Evolutionary conservation across 1,284 basidiomycete genomes (phyloP).

Genomic region (Pascua sp.): DNA sequence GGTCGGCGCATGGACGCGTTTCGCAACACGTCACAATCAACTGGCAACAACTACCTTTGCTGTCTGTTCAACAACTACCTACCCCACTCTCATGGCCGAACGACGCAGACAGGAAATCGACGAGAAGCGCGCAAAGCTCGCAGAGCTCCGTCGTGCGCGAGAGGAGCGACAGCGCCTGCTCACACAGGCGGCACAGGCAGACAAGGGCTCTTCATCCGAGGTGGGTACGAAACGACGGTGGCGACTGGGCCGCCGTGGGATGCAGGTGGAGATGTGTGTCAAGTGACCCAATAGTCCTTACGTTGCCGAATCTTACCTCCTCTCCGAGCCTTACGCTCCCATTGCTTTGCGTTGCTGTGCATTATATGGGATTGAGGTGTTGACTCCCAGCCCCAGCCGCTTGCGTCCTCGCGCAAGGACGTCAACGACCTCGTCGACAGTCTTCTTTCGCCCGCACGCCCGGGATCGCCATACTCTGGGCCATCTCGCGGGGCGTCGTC

Average conservation of each 20-base stretch:
- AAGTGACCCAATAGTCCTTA: too few species aligned
- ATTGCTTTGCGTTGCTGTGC: neutral
- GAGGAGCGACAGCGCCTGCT: conserved; percentile 42
- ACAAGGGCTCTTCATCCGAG: neutral
- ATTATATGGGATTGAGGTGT: neutral
- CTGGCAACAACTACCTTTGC: neutral
- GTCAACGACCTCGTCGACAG: conserved; percentile 66
- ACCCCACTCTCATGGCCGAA: conserved; percentile 37
- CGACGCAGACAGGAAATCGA: conserved; percentile 76
- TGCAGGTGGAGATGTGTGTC: too few species aligned
- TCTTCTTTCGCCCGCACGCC: conserved; percentile 53
- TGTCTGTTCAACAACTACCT: neutral
- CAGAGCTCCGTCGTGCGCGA: conserved; percentile 55
- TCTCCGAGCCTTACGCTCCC: too few species aligned
- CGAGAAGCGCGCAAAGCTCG: conserved; percentile 83
- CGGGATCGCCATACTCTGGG: conserved; percentile 7
- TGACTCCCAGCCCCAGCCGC: conserved; percentile 14
- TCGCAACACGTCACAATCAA: neutral
- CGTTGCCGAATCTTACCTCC: too few species aligned
- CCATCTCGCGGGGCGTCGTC: neutral
- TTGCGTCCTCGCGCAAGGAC: conserved; percentile 51
- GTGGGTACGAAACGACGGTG: neutral
- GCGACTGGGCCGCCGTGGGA: too few species aligned
- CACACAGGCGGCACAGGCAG: conserved; percentile 23
- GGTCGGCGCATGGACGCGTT: neutral